Evolutionary conservation across 805 yeast species (phyloP), one percentile per base, ranked within the genome.

Genomic region (Sporopachydermia quercuum): DNA sequence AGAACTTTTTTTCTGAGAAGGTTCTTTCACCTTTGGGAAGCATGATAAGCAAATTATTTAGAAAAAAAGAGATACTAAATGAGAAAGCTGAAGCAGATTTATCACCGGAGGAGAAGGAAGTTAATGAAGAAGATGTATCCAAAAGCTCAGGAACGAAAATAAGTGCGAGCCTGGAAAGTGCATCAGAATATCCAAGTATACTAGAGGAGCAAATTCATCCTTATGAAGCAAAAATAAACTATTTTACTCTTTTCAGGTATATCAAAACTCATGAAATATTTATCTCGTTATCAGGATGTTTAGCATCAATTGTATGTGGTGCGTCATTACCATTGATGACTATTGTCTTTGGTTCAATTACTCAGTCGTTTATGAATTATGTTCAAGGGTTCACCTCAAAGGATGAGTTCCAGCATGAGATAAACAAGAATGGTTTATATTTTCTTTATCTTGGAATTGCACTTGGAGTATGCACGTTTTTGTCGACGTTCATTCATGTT

Each of bases 401-500:
- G 5, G 42, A 19, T 8, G 41, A 39, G 15, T 39, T 39, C 16
- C 13, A 37, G 13, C 34, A 39, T 38, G n/a, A 37, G 13, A 37
- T 39, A 2, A 39, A 37, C n/a, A n/a, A 18, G 8, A 16, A 33
- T 18, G 19, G 19, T 38, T 17, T 39, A 3, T 39, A 38, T 15
- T 39, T 39, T 15, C 17, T 39, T 5, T 39, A 39, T 6, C 18
- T 39, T 16, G 41, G 41, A n/a, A 39, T 39, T 3, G 41, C 15
- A 4, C 15, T 39, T 6, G 15, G 41, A n/a, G 41, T 39, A 3
- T 49, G 54, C 14, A 43, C 60, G 4, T 50, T 47, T 34, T 34
- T 60, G 16, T 58, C 57, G 43, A 57, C 66, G 0, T 54, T 41
- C 41, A 45, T 63, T 15, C 58, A 58, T 17, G 62, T 60, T 1